Base-by-base conservation (phyloP, 352 stramenopile genomes). In the Globisporangium abappressorium region DNA sequence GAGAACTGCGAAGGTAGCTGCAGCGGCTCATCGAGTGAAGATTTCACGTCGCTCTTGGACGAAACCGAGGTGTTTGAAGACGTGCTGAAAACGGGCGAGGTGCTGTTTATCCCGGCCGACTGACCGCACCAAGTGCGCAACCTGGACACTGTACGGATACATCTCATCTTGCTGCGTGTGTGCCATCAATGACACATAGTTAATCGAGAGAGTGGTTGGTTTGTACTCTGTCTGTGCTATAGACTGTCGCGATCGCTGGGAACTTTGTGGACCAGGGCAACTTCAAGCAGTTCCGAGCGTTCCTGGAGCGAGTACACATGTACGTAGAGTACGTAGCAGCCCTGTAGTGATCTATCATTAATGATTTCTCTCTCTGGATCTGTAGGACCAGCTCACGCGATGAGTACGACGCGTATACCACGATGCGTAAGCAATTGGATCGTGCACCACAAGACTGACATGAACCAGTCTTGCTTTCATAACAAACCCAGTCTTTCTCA, bases 211-310 rank as follows among this genome's bases (percentile, higher is more conserved):
- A n/a, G 41, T 22, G n/a, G n/a, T 20, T 12, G 12, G 11, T 30
- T 26, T 30, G 11, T 33, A n/a, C 8, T 18, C 3, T 57, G 20
- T 49, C 30, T 33, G 8, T 49, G 43, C 18, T 22, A 12, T 20
- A 57, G 24, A 57, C 51, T 15, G 24, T 57, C 4, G 12, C 51
- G 22, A 34, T 57, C 34, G 51, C 51, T 34, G 51, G 22, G 22
- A 57, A 57, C 22, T 57, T 57, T 57, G 51, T 57, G 12, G 51
- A 57, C 24, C 22, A 30, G 15, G 51, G 51, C 24, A 57, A 57
- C 51, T 28, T 8, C 4, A 11, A 33, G 24, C 24, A 57, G 11
- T 33, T 57, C 24, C 51, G 51, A 30, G 14, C 12, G 12, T 57
- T 57, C 24, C 51, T 57, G 11, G 24, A 57, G 51, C 51, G 51